Evolutionary conservation across 2,329 filamentous ascomycete genomes (phyloP), one percentile per base, ranked within the genome.

Genomic region (Aspergillus sp.): DNA sequence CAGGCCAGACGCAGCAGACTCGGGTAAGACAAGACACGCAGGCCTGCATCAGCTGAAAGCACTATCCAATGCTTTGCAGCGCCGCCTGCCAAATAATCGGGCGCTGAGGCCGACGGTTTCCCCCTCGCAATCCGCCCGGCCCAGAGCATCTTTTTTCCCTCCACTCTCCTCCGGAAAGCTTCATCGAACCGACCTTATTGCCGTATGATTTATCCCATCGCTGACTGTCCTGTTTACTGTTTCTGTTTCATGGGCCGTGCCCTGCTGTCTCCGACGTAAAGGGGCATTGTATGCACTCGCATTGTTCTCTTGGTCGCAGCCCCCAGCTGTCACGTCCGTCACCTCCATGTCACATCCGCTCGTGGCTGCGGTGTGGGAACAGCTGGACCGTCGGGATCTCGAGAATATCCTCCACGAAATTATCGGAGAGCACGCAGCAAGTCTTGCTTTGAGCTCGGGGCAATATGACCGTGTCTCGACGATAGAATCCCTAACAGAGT

Each of bases 301-400:
- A 21, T 56, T 51, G 58, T 58, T 60, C 59, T 57, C 58, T 62
- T 62, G 57, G 61, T 48, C 56, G 48, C 47, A 54, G 48, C 35
- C 31, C 9, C 27, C 27, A 31, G 27, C 27, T 45, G 40, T 41
- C 31, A 43, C 44, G 55, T 51, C 54, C 52, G 43, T 44, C 35
- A 62, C 40, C 65, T 59, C 58, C 54, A 68, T 68, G 66, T 68
- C 66, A 62, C 70, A 73, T 63, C 67, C 59, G 57, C 66, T 67
- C 44, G 67, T 74, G 62, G 70, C 71, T 52, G 68, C 69, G 60
- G 70, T 72, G 54, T 75, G 71, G 70, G 66, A 70, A 61, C 66
- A 70, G 54, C 66, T 75, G 51, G 69, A 68, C 46, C 69, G 70
- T 55, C 64, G 68, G 62, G 70, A 75, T 60, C 63, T 72, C 50